Conservation (phyloP, 140 eudicot genomes). For the Ambrosia hybrid region DNA sequence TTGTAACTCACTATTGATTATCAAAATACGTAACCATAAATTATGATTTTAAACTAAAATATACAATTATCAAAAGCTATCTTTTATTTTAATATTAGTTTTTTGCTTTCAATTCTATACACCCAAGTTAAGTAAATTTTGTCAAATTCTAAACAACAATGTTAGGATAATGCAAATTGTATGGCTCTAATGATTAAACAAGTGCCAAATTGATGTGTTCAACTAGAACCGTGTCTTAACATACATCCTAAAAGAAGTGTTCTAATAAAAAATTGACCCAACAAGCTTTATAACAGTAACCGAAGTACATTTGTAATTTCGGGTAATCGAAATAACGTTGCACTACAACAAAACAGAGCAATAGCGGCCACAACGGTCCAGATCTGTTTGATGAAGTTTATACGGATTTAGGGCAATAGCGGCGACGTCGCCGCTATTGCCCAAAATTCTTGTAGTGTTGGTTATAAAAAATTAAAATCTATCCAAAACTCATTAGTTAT, state of each 20-base stretch:
- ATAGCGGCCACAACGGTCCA: no score
- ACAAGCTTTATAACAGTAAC: not conserved
- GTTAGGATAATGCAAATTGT: not conserved
- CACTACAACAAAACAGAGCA: no score
- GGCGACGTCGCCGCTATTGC: no score
- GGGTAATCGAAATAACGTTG: not conserved
- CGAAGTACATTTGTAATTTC: not conserved
- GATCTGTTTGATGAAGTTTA: no score
- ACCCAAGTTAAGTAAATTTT: not conserved
- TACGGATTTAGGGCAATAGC: no score
- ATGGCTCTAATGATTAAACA: not conserved
- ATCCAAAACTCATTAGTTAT: no score
- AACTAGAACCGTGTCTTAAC: not conserved
- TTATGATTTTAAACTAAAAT: no score
- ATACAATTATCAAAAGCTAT: no score
- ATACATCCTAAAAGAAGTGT: not conserved
- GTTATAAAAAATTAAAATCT: no score
- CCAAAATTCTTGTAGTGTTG: no score
- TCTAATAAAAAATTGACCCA: not conserved
- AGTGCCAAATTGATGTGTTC: not conserved
- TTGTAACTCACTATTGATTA: no score
- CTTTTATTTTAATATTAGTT: not conserved
- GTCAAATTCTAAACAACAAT: not conserved
- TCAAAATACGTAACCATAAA: no score
- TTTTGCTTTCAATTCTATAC: not conserved